Evolutionary conservation across 345 rosid genomes (phyloP).

Genomic region (Salix arbutifolia): DNA sequence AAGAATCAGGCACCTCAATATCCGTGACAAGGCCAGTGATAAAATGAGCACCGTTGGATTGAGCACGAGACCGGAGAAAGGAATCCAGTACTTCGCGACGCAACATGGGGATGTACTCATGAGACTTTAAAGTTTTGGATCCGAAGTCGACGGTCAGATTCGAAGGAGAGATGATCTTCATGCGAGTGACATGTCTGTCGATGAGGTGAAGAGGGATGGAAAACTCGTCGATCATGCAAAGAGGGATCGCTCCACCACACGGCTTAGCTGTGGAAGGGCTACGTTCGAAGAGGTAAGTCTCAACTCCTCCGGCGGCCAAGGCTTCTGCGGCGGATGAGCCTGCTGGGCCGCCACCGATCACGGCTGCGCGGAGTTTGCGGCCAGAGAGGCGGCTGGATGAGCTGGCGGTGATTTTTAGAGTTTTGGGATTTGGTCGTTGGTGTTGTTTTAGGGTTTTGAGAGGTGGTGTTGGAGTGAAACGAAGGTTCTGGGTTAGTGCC

Average conservation of each 20-base stretch:
- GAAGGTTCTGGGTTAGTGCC: background rate
- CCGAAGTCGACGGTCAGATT: slow-evolving; percentile 63
- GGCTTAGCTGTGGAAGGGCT: slow-evolving; percentile 55
- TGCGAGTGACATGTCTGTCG: slow-evolving; percentile 61
- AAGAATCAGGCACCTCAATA: slow-evolving; percentile 42
- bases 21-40: slow-evolving; percentile 49
- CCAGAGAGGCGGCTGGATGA: slow-evolving; percentile 17
- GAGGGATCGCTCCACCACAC: slow-evolving; percentile 74
- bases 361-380: slow-evolving; percentile 54
- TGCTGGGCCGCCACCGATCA: slow-evolving; percentile 60
- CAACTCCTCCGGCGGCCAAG: slow-evolving; percentile 49
- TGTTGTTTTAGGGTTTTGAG: slow-evolving; percentile 1
- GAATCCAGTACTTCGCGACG: slow-evolving; percentile 70
- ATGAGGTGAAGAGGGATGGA: slow-evolving; percentile 51
- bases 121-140: slow-evolving; percentile 41
- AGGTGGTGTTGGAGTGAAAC: slow-evolving; percentile 8
- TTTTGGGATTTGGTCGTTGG: background rate
- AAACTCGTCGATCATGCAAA: slow-evolving; percentile 71
- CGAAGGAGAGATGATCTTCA: slow-evolving; percentile 69
- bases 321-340: slow-evolving; percentile 63
- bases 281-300: slow-evolving; percentile 66
- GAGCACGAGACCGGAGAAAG: slow-evolving; percentile 59
- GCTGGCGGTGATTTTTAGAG: slow-evolving; percentile 22
- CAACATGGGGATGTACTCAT: slow-evolving; percentile 68
- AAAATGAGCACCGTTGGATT: slow-evolving; percentile 44